A percentile compares a stretch with the other conserved stretches of the same genome.
Evolutionary conservation across 306 rosid species (phyloP).

Genomic region (Begonia peltatifolia): DNA sequence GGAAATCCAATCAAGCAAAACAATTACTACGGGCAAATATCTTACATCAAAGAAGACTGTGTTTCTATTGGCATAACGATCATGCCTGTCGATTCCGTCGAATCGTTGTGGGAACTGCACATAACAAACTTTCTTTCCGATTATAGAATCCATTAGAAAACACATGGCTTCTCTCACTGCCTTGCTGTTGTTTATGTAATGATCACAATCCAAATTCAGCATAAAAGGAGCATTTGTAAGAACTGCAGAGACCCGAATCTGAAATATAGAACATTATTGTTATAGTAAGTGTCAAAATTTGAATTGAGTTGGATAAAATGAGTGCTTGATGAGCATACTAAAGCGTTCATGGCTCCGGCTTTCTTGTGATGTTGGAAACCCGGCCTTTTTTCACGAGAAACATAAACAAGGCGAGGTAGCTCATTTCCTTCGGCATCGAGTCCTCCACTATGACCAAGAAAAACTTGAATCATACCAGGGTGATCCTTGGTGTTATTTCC

Average conservation of each 20-base stretch:
- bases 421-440: constrained; percentile 78
- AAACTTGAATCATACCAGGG: constrained; percentile 96
- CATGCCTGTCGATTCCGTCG: constrained; percentile 74
- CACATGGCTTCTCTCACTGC: constrained; percentile 87
- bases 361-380: constrained; percentile 92
- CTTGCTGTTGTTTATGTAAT: constrained; percentile 80
- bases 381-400: constrained; percentile 89
- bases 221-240: constrained; percentile 86
- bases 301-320: constrained; percentile 8
- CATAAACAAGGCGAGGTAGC: constrained; percentile 91
- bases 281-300: neutral
- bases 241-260: constrained; percentile 91
- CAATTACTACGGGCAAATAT: constrained; percentile 1
- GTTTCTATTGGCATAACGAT: constrained; percentile 91
- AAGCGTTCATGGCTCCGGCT: constrained; percentile 95
- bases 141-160: constrained; percentile 85
- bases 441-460: constrained; percentile 91
- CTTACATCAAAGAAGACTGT: constrained; percentile 83
- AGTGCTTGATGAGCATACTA: constrained; percentile 33
- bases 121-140: constrained; percentile 67
- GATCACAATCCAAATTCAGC: constrained; percentile 94
- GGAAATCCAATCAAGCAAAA: constrained; percentile 2
- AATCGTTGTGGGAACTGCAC: constrained; percentile 93
- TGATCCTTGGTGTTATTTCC: constrained; percentile 94
- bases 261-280: constrained; percentile 5